phyloP scores from a whole-genome alignment of 1,284 basidiomycete genomes.

The Xerocomus minutiporus region DNA sequence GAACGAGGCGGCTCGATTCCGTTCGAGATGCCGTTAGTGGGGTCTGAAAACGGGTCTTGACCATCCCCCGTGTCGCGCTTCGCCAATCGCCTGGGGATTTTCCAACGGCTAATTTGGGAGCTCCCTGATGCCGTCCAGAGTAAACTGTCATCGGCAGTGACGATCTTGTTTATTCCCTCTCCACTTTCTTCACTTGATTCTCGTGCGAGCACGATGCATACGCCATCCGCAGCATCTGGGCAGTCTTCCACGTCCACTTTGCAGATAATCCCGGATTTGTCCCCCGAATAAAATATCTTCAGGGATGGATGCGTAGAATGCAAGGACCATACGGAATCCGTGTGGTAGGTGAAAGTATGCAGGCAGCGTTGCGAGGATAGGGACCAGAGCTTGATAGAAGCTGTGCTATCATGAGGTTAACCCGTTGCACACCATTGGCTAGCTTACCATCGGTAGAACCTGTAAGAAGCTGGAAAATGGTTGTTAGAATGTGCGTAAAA shows the following conservation, averaged over 20 bases:
- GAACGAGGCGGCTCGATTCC: constrained; percentile 18
- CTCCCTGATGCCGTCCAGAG: constrained; percentile 90
- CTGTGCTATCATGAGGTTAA: constrained; percentile 33
- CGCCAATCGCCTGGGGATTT: constrained; percentile 21
- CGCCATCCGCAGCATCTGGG: constrained; percentile 78
- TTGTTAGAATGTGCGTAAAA: constrained; percentile 17
- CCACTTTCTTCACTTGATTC: constrained; percentile 43
- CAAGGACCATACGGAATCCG: constrained; percentile 93
- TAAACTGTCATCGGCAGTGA: constrained; percentile 78
- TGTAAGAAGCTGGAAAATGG: constrained; percentile 63
- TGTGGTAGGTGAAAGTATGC: constrained; percentile 95
- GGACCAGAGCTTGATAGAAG: constrained; percentile 91
- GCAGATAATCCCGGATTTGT: constrained; percentile 85
- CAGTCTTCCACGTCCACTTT: constrained; percentile 85
- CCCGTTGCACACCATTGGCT: not conserved
- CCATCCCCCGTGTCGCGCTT: constrained; percentile 14
- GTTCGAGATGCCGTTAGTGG: constrained; percentile 19
- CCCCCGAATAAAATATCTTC: constrained; percentile 94
- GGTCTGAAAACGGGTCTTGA: constrained; percentile 13
- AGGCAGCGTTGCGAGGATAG: constrained; percentile 83
- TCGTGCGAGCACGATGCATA: constrained; percentile 81
- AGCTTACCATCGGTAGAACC: constrained; percentile 80
- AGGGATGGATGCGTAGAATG: constrained; percentile 84
- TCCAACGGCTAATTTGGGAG: constrained; percentile 82
- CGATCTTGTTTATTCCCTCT: constrained; percentile 82